These are phyloP conservation scores for Jimgerdemannia flammicorona DNA, from an alignment of 192 early-diverging fungal genomes.

Conservation along the genomic window DNA sequence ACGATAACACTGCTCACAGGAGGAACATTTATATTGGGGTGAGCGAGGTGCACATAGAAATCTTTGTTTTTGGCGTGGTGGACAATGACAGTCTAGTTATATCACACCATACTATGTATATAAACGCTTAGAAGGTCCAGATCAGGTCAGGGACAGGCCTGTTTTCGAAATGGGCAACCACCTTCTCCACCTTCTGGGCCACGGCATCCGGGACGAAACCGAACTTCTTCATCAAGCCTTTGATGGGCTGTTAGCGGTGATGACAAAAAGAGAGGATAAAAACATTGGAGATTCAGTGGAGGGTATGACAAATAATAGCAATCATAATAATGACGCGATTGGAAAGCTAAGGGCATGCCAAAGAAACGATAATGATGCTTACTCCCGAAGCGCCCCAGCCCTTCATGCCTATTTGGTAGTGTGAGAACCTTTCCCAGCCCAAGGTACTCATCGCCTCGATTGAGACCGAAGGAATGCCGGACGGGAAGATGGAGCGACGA, in stretches of 20 bases:
- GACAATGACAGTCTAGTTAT: no score
- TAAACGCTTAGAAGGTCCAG: neutral
- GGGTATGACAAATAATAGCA: no score
- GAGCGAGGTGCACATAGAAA: no score
- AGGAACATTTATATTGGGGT: no score
- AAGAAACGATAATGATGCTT: conserved; percentile 2
- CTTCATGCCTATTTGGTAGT: conserved; percentile 84
- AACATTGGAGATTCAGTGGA: neutral
- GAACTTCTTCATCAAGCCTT: neutral
- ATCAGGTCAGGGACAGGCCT: neutral
- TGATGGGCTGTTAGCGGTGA: neutral
- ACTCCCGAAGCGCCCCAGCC: conserved; percentile 74
- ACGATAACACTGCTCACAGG: no score
- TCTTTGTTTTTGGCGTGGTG: no score
- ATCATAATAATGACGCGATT: no score
- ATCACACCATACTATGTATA: no score
- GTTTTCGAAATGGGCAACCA: neutral
- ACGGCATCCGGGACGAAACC: neutral
- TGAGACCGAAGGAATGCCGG: conserved; percentile 79
- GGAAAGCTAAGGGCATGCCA: neutral
- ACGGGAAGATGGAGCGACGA: conserved; percentile 71
- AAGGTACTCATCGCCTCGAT: conserved; percentile 85
- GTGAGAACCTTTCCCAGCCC: conserved; percentile 92
- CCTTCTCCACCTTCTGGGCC: neutral
- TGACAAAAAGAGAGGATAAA: neutral